Evolutionary conservation across 768 basidiomycete genomes (phyloP), one percentile per base, ranked within the genome.

Genomic region (Strobilomyces echinocephalus): DNA sequence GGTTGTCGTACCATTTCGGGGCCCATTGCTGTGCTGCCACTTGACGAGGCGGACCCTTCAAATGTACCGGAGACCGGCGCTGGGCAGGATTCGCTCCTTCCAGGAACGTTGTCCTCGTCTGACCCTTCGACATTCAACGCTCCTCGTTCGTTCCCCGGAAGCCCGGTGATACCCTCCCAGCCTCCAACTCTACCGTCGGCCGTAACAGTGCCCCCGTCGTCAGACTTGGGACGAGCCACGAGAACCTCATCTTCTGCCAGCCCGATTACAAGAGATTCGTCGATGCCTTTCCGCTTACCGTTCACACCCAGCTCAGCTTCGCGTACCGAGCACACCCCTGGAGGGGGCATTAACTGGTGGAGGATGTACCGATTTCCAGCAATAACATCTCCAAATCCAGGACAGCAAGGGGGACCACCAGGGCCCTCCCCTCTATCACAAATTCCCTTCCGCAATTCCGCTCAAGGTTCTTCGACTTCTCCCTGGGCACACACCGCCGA

Each of bases 321-420:
- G 15, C 68, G 70, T 16, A 69, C 70, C 4, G 74, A 75, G 58
- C 74, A 65, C 46, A 66, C 69, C 16, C 71, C 73, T 16, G 73
- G 74, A 36, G 71, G 71, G 28, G 75, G 77, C 16, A 74, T 91
- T 53, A 91, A 91, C 63, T 87, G 88, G 82, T 91, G 89, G 89
- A 74, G 88, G 51, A 69, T 89, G 60, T 89, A 89, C 63, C 80
- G 88, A n/a, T 91, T 90, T 73, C 86, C 85, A 8, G 76, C 87
- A 36, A 84, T 89, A 58, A 58, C 71, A 14, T 73, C 78, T n/a
- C 68, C 75, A 8, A 59, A 63, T 50, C 54, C 51, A 42, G 60
- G 53, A 50, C 60, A 50, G 47, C 63, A 55, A 30, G 58, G 50
- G 14, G 64, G 55, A 18, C 30, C 40, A 8, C 57, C 53, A 44